Evolutionary conservation across 208 protist species (phyloP), one percentile per base, ranked within the genome.

Genomic region (Cochliopodium minus): DNA sequence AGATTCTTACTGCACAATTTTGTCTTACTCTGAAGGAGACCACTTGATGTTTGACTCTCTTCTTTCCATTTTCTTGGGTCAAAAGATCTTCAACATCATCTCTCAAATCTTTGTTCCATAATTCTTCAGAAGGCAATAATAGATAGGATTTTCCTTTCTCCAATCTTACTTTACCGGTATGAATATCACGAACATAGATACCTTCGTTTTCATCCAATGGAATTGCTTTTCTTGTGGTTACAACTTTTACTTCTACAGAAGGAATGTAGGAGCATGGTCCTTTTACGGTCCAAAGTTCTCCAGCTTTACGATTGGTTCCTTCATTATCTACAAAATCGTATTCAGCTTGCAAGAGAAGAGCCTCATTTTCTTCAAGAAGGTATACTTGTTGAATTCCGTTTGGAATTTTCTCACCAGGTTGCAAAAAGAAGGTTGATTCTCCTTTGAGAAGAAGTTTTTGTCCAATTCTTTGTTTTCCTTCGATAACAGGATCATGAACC

Each of bases 181-280:
- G 72, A 2, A 61, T 78, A 70, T 95, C 78, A 66, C 85, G 79
- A 11, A 96, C 82, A 65, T 96, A 96, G 48, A 96, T 81, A 58
- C 90, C 91, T 67, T 95, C 88, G 71, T 94, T 95, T 47, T 89
- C 79, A 64, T 94, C 86, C 15, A 96, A 75, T 38, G 88, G 71
- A 32, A 96, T 92, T 2, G 84, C 62, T 32, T 64, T 51, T 47
- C 88, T 76, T 36, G 65, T 72, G 61, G 92, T 83, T 23, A 94
- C 42, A 4, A 96, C 62, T 42, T 86, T 70, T 49, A 93, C 85
- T 45, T 83, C 54, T 22, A 85, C 67, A 10, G 71, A 59, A 20
- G 91, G 90, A 17, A 88, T 72, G 62, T 90, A 95, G 55, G 92
- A 81, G 33, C 53, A 46, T 17, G 90, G 86, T 26, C 91, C 91